These are phyloP conservation scores for Rhizomucor miehei DNA, from an alignment of 371 early-diverging fungal species.

Conservation along the genomic window DNA sequence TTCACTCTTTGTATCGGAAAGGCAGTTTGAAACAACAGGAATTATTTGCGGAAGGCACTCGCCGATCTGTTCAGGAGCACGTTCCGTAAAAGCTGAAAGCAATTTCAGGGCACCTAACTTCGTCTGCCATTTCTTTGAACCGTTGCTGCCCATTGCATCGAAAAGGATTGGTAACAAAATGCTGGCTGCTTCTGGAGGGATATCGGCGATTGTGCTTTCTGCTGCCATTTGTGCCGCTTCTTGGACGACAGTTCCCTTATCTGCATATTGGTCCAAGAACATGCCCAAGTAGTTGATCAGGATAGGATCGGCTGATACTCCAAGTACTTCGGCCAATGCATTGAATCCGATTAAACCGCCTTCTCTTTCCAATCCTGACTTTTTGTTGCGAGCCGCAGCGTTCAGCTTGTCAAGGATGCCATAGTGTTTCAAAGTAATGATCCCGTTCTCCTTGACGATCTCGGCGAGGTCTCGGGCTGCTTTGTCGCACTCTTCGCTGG, in stretches of 20 bases:
- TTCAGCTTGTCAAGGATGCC: slow-evolving; percentile 56
- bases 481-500: slow-evolving; percentile 54
- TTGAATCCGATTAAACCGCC: slow-evolving; percentile 70
- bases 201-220: slow-evolving; percentile 44
- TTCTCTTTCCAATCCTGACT: slow-evolving; percentile 69
- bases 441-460: slow-evolving; percentile 43
- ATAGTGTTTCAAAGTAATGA: slow-evolving; percentile 56
- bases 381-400: slow-evolving; percentile 62
- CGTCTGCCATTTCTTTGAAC: slow-evolving; percentile 80
- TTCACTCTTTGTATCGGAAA: slow-evolving; percentile 73
- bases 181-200: slow-evolving; percentile 58
- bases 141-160: slow-evolving; percentile 50
- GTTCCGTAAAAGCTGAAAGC: slow-evolving; percentile 50
- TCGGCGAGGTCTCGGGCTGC: slow-evolving; percentile 57
- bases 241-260: slow-evolving; percentile 72
- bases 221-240: slow-evolving; percentile 70
- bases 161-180: slow-evolving; percentile 59
- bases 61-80: slow-evolving; percentile 66
- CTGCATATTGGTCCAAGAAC: slow-evolving; percentile 65
- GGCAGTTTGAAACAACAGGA: slow-evolving; percentile 68
- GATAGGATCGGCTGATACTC: slow-evolving; percentile 61
- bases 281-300: slow-evolving; percentile 54
- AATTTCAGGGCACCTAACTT: slow-evolving; percentile 66
- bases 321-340: slow-evolving; percentile 56
- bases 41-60: slow-evolving; percentile 67